Conservation (phyloP, 805 yeast species). For the Isabelozyma gotoi region DNA sequence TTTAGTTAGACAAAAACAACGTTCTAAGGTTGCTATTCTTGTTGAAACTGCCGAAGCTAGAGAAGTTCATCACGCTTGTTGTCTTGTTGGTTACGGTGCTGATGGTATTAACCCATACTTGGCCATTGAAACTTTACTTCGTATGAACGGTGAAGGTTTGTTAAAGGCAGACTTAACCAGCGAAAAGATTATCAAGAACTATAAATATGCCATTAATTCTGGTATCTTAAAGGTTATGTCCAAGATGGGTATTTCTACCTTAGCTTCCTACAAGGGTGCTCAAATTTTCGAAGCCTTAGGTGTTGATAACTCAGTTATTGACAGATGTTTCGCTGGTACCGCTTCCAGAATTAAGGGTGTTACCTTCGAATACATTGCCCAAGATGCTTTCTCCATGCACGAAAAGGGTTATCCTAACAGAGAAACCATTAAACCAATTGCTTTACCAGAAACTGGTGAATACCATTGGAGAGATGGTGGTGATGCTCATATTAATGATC, state of each 20-base stretch:
- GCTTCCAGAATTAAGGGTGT: constrained; percentile 96
- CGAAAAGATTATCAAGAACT: constrained; percentile 67
- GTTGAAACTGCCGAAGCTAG: constrained; percentile 96
- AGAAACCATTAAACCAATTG: constrained; percentile 64
- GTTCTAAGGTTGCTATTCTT: constrained; percentile 89
- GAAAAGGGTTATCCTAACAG: constrained; percentile 88
- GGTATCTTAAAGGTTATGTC: constrained; percentile 98
- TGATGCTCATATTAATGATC: constrained; percentile 91
- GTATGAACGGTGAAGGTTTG: constrained; percentile 80
- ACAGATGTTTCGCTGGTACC: constrained; percentile 94
- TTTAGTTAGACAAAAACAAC: constrained; percentile 90
- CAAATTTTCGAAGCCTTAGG: constrained; percentile 98
- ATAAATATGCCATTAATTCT: constrained; percentile 80
- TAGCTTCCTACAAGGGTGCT: constrained; percentile 98
- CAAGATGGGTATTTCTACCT: constrained; percentile 97
- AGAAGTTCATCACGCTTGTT: constrained; percentile 95
- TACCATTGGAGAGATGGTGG: constrained; percentile 99
- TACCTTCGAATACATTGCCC: constrained; percentile 93
- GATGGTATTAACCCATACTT: constrained; percentile 94
- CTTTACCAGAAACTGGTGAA: constrained; percentile 93
- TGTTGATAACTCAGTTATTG: constrained; percentile 91
- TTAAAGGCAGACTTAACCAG: constrained; percentile 56
- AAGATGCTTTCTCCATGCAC: constrained; percentile 92
- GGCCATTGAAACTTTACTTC: constrained; percentile 83
- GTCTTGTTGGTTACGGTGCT: constrained; percentile 93